phyloP scores from a whole-genome alignment of 805 yeast genomes.

The Blastobotrys parvus region DNA sequence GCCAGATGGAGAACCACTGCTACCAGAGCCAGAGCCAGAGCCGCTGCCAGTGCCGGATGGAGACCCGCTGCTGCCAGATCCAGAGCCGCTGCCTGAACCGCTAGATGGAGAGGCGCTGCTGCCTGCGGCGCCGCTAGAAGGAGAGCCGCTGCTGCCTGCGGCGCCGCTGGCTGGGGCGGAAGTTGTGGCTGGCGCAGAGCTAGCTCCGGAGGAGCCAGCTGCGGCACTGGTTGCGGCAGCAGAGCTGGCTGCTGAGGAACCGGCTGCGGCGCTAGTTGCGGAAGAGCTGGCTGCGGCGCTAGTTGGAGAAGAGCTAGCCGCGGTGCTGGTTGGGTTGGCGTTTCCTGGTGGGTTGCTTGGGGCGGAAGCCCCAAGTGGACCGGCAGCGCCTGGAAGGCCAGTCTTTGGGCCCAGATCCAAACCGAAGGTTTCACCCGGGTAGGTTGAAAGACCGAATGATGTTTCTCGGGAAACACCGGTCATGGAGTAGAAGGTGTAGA shows the following conservation, averaged over 20 bases:
- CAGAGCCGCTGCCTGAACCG: background rate
- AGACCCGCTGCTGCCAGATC: background rate
- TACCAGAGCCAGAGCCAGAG: slow-evolving; percentile 3
- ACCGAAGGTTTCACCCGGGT: slow-evolving; percentile 1
- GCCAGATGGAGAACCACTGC: slow-evolving; percentile 1
- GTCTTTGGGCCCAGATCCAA: slow-evolving; percentile 3
- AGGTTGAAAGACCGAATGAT: slow-evolving; percentile 1
- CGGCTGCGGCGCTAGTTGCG: background rate
- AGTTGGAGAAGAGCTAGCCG: background rate
- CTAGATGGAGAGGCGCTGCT: background rate
- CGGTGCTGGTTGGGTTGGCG: background rate
- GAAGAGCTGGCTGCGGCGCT: background rate
- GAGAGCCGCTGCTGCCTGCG: background rate
- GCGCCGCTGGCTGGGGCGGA: background rate
- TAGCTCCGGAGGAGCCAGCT: background rate
- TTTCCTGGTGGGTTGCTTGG: background rate
- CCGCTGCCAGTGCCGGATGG: background rate
- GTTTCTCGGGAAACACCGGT: slow-evolving; percentile 2
- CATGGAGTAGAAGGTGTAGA: background rate
- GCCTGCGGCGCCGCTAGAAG: background rate
- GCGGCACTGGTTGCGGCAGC: background rate
- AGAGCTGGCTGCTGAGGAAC: background rate
- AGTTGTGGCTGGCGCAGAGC: background rate
- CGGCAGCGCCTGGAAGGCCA: background rate
- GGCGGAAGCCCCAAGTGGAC: no score